These are phyloP conservation scores for Dothideomycetes sp. DNA, from an alignment of 2,329 filamentous ascomycete species.

Conservation along the genomic window DNA sequence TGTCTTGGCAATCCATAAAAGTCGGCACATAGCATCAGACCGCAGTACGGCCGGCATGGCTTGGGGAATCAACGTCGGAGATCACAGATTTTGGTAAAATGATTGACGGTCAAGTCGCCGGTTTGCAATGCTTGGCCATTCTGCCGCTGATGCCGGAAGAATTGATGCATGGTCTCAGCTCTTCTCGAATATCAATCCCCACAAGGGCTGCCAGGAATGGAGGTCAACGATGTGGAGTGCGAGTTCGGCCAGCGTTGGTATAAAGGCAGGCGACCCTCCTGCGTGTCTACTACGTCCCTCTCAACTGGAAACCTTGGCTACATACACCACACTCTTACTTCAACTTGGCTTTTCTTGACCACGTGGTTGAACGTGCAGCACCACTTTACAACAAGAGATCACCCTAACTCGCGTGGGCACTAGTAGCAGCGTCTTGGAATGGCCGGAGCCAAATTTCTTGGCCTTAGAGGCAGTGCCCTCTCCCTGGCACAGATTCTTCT, in stretches of 20 bases:
- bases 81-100: neutral
- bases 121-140: neutral
- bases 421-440: neutral
- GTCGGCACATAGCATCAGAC: neutral
- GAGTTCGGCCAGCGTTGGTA: neutral
- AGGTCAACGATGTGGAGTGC: neutral
- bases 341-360: neutral
- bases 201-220: neutral
- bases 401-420: neutral
- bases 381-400: too few species aligned
- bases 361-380: neutral
- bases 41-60: neutral
- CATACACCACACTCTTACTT: neutral
- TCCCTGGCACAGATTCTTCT: conserved; percentile 21
- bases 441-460: conserved; percentile 6
- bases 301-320: neutral
- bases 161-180: neutral
- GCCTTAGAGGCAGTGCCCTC: conserved; percentile 14
- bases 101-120: neutral
- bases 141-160: neutral
- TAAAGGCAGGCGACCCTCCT: neutral
- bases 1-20: neutral
- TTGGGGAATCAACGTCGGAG: neutral
- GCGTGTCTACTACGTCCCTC: neutral
- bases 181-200: neutral